Percentiles rank a stretch among this genome's conserved stretches.
Conservation (phyloP, 1,284 basidiomycete genomes). For the Somion occarium region DNA sequence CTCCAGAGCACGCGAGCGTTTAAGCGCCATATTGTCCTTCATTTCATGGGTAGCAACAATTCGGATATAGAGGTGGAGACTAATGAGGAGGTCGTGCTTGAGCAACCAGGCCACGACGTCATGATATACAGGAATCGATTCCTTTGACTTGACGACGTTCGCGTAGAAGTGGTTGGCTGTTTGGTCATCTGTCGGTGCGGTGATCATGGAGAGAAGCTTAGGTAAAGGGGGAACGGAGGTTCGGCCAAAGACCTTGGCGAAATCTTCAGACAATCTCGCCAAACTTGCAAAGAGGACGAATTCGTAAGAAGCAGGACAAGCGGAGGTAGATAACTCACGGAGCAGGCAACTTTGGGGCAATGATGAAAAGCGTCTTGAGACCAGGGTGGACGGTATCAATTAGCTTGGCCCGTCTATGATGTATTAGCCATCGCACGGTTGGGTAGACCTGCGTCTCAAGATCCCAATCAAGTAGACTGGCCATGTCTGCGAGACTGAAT, state of each 20-base stretch:
- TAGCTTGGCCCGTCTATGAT: constrained; percentile 85
- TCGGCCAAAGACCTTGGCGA: constrained; percentile 62
- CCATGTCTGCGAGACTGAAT: constrained; percentile 81
- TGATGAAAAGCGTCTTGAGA: constrained; percentile 80
- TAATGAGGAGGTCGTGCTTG: constrained; percentile 79
- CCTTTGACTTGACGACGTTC: constrained; percentile 65
- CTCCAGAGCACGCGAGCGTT: constrained; percentile 33
- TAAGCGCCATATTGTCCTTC: constrained; percentile 50
- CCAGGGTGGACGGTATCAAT: constrained; percentile 83
- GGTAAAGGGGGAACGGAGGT: constrained; percentile 68
- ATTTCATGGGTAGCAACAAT: constrained; percentile 76
- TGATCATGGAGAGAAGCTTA: constrained; percentile 68
- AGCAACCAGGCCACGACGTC: constrained; percentile 93
- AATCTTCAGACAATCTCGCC: constrained; percentile 56
- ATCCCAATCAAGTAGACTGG: constrained; percentile 81
- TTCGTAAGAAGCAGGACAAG: too few species aligned
- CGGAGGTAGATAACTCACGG: too few species aligned
- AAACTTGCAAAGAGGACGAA: too few species aligned
- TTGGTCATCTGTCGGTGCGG: constrained; percentile 57
- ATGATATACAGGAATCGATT: constrained; percentile 67
- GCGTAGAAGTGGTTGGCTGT: constrained; percentile 71
- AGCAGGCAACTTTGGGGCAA: constrained; percentile 61
- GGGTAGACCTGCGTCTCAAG: constrained; percentile 84
- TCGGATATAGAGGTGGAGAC: constrained; percentile 83
- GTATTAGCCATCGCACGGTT: constrained; percentile 85